A percentile compares a stretch with the other conserved stretches of the same genome.
phyloP scores from a whole-genome alignment of 116 monocot genomes.

The Zostera marina region DNA sequence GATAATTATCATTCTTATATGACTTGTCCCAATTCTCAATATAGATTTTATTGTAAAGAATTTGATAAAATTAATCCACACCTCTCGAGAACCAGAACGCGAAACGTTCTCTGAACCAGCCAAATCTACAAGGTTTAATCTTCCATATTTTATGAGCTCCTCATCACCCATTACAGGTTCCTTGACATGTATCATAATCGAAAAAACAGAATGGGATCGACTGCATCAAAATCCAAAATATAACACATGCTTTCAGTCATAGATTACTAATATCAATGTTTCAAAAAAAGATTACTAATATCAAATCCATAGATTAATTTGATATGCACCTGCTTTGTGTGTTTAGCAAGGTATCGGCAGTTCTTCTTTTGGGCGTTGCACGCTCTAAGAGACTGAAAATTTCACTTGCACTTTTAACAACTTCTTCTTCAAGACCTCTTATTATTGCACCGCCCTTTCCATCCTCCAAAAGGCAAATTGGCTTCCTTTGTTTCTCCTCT shows the following conservation, averaged over 20 bases:
- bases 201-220: constrained; percentile 83
- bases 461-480: constrained; percentile 82
- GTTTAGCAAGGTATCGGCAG: constrained; percentile 53
- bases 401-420: constrained; percentile 58
- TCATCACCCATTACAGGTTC: constrained; percentile 32
- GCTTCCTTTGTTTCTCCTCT: constrained; percentile 44
- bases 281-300: neutral
- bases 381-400: constrained; percentile 49
- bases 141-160: constrained; percentile 72
- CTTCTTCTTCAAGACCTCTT: constrained; percentile 69
- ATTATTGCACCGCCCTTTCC: constrained; percentile 75
- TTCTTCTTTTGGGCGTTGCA: constrained; percentile 44
- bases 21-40: neutral
- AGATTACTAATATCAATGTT: too few species aligned
- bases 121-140: constrained; percentile 80
- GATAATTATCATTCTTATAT: neutral
- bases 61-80: constrained; percentile 8
- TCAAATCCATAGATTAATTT: neutral
- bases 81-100: constrained; percentile 76
- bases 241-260: constrained; percentile 3
- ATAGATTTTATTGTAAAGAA: neutral
- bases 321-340: constrained; percentile 58
- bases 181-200: constrained; percentile 69
- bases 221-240: constrained; percentile 21
- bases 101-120: constrained; percentile 84